These are phyloP conservation scores for Tylopilus vinaceipallidus DNA, from an alignment of 768 basidiomycete genomes.

Conservation along the genomic window DNA sequence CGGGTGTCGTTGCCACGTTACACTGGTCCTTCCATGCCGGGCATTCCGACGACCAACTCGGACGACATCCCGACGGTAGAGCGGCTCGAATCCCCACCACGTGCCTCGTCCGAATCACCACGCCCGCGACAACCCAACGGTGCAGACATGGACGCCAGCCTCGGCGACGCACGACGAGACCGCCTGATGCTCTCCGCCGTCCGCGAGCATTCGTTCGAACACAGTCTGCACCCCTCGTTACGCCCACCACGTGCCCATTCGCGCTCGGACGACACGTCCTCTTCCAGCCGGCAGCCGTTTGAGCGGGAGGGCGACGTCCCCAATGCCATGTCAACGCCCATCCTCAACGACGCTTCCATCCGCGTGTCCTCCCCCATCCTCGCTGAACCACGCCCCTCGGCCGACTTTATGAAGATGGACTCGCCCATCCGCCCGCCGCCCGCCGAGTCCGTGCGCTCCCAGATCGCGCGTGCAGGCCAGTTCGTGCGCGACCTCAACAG, in stretches of 20 bases:
- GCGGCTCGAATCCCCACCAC: conserved; percentile 24
- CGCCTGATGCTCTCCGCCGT: conserved; percentile 26
- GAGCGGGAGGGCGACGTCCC: conserved; percentile 23
- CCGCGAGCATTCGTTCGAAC: conserved; percentile 24
- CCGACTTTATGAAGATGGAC: conserved; percentile 51
- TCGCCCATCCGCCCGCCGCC: conserved; percentile 40
- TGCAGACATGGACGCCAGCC: conserved; percentile 20
- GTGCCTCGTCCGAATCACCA: conserved; percentile 27
- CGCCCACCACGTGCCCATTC: conserved; percentile 16
- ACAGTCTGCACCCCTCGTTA: conserved; percentile 9
- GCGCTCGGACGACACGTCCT: conserved; percentile 20
- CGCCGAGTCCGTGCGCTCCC: conserved; percentile 33
- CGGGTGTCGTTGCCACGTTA: conserved; percentile 21
- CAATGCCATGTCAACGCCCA: conserved; percentile 30
- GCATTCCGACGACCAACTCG: conserved; percentile 22
- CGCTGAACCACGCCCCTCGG: conserved; percentile 40
- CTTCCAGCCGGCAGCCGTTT: conserved; percentile 25
- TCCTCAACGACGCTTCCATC: conserved; percentile 25
- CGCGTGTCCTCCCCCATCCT: conserved; percentile 36
- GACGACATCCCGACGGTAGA: conserved; percentile 31
- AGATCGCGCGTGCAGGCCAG: conserved; percentile 36
- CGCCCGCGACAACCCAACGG: conserved; percentile 12
- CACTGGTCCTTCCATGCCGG: conserved; percentile 18
- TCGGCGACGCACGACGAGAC: conserved; percentile 24
- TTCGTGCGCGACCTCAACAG: conserved; percentile 38